Evolutionary conservation across 2,329 filamentous ascomycete species (phyloP).

Genomic region (Zopfia rhizophila): DNA sequence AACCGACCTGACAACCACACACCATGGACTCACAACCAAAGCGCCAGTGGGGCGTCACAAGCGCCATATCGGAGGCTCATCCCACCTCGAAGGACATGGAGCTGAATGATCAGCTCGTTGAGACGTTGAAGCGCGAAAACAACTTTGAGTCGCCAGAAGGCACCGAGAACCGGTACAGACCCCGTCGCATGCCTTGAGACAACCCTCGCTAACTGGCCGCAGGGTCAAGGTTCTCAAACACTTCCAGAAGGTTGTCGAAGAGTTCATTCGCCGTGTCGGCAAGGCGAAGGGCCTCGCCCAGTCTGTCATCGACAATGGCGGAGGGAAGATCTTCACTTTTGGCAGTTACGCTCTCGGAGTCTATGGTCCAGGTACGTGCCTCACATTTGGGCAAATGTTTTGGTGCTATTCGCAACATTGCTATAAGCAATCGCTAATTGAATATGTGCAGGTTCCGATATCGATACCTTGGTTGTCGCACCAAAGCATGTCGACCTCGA

Average conservation of each 20-base stretch:
- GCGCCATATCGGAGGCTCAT: slow-evolving; percentile 79
- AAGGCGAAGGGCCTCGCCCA: slow-evolving; percentile 77
- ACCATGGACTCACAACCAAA: slow-evolving; percentile 46
- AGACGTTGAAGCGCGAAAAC: slow-evolving; percentile 87
- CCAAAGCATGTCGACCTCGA: slow-evolving; percentile 89
- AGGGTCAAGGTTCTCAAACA: slow-evolving; percentile 79
- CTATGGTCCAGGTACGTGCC: slow-evolving; percentile 74
- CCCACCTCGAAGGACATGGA: slow-evolving; percentile 82
- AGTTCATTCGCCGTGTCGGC: slow-evolving; percentile 87
- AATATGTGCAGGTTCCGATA: slow-evolving; percentile 81
- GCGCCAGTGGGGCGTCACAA: slow-evolving; percentile 76
- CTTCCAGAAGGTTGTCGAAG: slow-evolving; percentile 81
- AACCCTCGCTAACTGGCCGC: slow-evolving; percentile 26
- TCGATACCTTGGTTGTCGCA: slow-evolving; percentile 92
- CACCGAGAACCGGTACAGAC: slow-evolving; percentile 78
- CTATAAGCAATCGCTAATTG: slow-evolving; percentile 13
- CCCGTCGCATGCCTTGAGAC: neutral
- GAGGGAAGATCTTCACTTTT: slow-evolving; percentile 94
- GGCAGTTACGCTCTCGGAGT: slow-evolving; percentile 96
- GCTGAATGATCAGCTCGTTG: slow-evolving; percentile 80
- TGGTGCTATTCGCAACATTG: no score
- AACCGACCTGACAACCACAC: slow-evolving; percentile 5
- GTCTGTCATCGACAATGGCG: slow-evolving; percentile 81
- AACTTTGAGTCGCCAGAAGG: slow-evolving; percentile 89
- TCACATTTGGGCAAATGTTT: neutral